Evolutionary conservation across 495 filamentous ascomycete species (phyloP), one percentile per base, ranked within the genome.

Genomic region (Hamigera avellanea): DNA sequence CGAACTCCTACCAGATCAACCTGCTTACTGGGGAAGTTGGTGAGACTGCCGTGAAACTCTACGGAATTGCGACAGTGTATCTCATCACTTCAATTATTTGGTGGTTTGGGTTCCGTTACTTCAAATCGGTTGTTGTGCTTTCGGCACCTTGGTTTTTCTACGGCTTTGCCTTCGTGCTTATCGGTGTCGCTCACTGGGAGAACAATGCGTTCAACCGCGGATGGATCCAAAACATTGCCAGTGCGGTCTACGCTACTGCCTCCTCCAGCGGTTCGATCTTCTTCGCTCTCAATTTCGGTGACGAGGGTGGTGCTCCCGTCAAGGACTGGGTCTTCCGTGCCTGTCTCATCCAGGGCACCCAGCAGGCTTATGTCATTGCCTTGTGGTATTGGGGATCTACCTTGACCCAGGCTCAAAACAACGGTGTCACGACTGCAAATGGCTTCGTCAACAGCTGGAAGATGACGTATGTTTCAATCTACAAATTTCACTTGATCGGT

Each of bases 1-100:
- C 76, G 33, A 82, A 80, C 55, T 80, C 75, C 1, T 84, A 83
- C 49, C 80, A 84, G 44, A 76, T 84, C 44, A 80, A 77, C 2
- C 65, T 84, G 16, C 64, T 84, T 9, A 75, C 73, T 0, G 80
- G 80, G 13, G 69, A 79, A 43, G 61, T 75, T 13, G 77, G 73
- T 10, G 65, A 83, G 46, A 69, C 69, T 0, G 70, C 77, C 3
- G 57, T 64, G 15, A 75, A 79, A 44, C 64, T 83, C 6, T 84
- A 84, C 57, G 69, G 72, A 30, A 73, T 82, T 13, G 76, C 77
- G 0, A 70, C 62, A 2, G 73, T 78, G 5, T 84, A 84, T 43
- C 59, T 78, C 6, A 60, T 63, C 23, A 69, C 70, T 2, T 81
- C 78, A 6, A 56, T 78, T 7, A 19, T 75, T 6, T 84, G 80